A percentile compares a stretch with the other conserved stretches of the same genome.
These are phyloP conservation scores for Glycine soja DNA, from an alignment of 306 rosid genomes.

Conservation along the genomic window DNA sequence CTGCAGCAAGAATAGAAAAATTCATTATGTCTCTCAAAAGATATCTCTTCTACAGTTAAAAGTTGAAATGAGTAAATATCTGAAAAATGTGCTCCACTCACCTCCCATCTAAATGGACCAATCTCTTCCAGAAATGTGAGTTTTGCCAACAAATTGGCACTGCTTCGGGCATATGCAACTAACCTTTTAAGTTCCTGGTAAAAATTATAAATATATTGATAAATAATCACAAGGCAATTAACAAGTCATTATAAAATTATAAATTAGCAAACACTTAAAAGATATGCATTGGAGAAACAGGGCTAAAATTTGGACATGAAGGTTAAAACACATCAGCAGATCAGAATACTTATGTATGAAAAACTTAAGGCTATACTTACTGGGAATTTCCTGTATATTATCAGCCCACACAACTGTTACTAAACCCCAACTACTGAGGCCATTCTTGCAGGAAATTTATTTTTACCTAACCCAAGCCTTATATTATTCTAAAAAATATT, in stretches of 20 bases:
- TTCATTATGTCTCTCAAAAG: not conserved
- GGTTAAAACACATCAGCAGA: conserved; percentile 24
- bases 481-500: conserved; percentile 25
- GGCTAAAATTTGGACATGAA: conserved; percentile 16
- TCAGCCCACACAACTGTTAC: conserved; percentile 10
- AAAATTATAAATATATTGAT: conserved; percentile 29
- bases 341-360: not conserved
- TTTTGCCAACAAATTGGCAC: conserved; percentile 75
- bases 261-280: not conserved
- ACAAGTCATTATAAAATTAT: conserved; percentile 18
- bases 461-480: conserved; percentile 2
- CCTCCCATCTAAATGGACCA: conserved; percentile 88
- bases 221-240: conserved; percentile 32
- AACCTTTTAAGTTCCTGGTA: conserved; percentile 83
- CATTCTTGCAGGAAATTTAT: too few relatives aligned
- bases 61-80: not conserved
- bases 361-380: not conserved
- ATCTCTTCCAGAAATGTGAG: conserved; percentile 66
- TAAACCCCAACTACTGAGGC: not conserved
- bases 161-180: conserved; percentile 90
- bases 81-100: conserved; percentile 40
- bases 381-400: conserved; percentile 5
- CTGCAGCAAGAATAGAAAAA: conserved; percentile 61
- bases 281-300: conserved; percentile 6
- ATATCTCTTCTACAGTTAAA: conserved; percentile 29